Base-by-base conservation (phyloP, 2,329 filamentous ascomycete species). In the Fusarium sp. region DNA sequence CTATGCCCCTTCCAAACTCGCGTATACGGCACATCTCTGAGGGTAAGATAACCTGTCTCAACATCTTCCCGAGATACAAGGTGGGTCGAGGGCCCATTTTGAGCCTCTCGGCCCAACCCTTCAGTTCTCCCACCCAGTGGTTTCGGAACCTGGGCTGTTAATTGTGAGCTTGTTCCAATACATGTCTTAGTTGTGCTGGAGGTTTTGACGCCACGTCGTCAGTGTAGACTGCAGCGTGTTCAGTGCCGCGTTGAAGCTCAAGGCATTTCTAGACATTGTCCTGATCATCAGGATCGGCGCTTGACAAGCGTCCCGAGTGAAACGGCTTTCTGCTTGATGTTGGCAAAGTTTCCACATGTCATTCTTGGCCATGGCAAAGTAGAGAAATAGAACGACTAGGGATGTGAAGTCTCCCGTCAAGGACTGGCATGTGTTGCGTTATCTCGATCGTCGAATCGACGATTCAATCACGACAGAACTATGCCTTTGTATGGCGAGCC, bases 361-460 rank as follows among this genome's bases (percentile, higher is more conserved):
- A 76, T 74, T 76, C 72, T 76, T 76, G 64, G 33, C 38, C 27
- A 74, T 72, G 70, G 71, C 70, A 27, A 74, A 58, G 63, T 33
- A 57, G 45, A 63, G 58, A 61, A 32, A 43, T 43, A 62, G 14
- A 58, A 59, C 47, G 50, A 17, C 62, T 59, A 43, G 61, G 35
- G 37, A 50, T 8, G 47, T 20, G 58, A 50, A 12, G 20, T 56
- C 22, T 56, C 32, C 58, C 58, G 50, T 65, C 52, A 9, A 33
- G 6, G 63, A 73, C 76, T 78, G 75, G 76, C 65, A 78, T 78
- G 76, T 68, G 68, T 69, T 57, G 54, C 66, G 66, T 71, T 59
- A 69, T 64, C 63, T 47, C 33, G 56, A 43, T 30, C 58, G 6
- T 32, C 4, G 50, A 32, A 32, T 54, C 50, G 50, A 20, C 50